Evolutionary conservation across 139 green algal species (phyloP).

Genomic region (Volvox africanus): DNA sequence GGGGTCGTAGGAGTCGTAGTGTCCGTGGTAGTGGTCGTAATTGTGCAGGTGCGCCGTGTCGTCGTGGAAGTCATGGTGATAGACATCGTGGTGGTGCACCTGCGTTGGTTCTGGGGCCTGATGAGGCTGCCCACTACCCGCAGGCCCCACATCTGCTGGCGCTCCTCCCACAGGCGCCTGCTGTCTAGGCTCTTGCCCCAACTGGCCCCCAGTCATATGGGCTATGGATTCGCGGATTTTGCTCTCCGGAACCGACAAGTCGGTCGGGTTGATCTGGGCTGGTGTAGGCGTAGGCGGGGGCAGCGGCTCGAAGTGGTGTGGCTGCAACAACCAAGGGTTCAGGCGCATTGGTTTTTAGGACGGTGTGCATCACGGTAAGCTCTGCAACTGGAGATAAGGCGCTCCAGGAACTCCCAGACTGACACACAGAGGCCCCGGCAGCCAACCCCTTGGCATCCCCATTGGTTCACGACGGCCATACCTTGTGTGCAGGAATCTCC

Average conservation of each 20-base stretch:
- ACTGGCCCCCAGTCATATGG: constrained; percentile 9
- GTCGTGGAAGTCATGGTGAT: constrained; percentile 8
- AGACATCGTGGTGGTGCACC: constrained; percentile 23
- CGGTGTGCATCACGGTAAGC: too few relatives aligned
- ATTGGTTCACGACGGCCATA: background rate
- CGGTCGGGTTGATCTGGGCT: background rate
- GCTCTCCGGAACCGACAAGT: constrained; percentile 12
- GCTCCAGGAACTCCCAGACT: too few relatives aligned
- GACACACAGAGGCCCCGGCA: too few relatives aligned
- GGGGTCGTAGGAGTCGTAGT: constrained; percentile 42
- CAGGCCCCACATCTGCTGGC: too few relatives aligned
- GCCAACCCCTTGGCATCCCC: too few relatives aligned
- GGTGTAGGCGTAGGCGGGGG: background rate
- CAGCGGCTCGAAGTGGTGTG: constrained; percentile 40
- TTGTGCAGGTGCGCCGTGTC: background rate
- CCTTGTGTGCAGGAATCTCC: constrained; percentile 21
- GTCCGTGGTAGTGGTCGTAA: constrained; percentile 45
- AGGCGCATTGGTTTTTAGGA: too few relatives aligned
- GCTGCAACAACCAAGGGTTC: background rate
- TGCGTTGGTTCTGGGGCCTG: background rate
- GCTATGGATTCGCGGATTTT: constrained; percentile 27
- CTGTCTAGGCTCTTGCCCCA: constrained; percentile 7
- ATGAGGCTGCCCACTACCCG: background rate
- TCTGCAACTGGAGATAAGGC: too few relatives aligned
- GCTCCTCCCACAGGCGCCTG: background rate